Evolutionary conservation across 176 grass and related monocot genomes (phyloP).

Genomic region (Musa acuminata): DNA sequence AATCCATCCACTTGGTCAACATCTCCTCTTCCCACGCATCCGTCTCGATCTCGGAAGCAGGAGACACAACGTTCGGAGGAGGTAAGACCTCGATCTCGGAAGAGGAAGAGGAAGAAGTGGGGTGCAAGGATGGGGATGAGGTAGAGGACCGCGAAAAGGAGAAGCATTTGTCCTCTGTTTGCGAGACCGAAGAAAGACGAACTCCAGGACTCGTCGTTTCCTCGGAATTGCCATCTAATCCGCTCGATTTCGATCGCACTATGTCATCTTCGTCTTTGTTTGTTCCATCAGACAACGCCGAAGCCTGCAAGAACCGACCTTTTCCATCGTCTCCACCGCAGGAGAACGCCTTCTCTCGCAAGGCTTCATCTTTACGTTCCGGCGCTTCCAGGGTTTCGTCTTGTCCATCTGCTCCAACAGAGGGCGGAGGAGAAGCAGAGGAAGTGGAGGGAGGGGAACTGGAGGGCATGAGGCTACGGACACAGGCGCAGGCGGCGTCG

Average conservation of each 20-base stretch:
- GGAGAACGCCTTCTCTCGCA: not conserved
- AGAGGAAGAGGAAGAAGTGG: conserved; percentile 4
- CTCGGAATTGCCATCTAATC: not conserved
- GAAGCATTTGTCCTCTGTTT: conserved; percentile 6
- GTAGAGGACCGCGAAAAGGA: conserved; percentile 10
- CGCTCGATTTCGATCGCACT: not conserved
- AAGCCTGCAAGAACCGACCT: not conserved
- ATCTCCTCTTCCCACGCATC: conserved; percentile 30
- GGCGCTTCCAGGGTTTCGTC: not conserved
- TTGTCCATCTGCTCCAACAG: not conserved
- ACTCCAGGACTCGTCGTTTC: not conserved
- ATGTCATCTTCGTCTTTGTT: not conserved
- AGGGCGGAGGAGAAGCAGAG: not conserved
- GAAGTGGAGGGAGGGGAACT: not conserved
- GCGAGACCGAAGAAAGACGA: not conserved
- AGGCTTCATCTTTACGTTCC: not conserved
- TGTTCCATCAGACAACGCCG: not conserved
- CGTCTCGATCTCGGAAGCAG: not conserved
- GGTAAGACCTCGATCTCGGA: conserved; percentile 3
- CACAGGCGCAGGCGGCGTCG: conserved; percentile 16
- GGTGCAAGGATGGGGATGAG: conserved; percentile 12
- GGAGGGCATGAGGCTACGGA: conserved; percentile 17
- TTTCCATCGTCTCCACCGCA: not conserved
- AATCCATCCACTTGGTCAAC: conserved; percentile 15
- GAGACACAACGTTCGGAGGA: not conserved